A percentile compares a stretch with the other conserved stretches of the same genome.
phyloP scores from a whole-genome alignment of 2,329 filamentous ascomycete species.

The Aureobasidium sp. region DNA sequence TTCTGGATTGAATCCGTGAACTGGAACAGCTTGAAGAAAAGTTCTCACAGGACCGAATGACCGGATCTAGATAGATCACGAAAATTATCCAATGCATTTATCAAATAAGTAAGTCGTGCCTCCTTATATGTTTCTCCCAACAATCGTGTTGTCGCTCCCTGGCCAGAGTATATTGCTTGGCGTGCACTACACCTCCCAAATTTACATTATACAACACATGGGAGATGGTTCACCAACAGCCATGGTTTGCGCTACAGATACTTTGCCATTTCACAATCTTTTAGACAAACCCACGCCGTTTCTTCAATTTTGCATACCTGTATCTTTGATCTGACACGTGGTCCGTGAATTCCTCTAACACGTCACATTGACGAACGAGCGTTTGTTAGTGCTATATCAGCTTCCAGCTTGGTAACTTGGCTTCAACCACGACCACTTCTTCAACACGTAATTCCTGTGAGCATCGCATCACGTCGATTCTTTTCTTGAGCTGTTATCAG shows the following conservation, averaged over 20 bases:
- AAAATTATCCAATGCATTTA: not conserved
- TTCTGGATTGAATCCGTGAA: not conserved
- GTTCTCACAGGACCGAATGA: no score
- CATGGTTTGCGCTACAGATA: not conserved
- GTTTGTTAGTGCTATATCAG: slow-evolving; percentile 1
- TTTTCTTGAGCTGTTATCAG: no score
- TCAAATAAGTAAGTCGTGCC: not conserved
- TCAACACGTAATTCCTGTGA: no score
- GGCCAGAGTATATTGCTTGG: not conserved
- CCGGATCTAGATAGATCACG: slow-evolving; percentile 4
- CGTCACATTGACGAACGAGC: slow-evolving; percentile 5
- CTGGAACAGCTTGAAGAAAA: not conserved
- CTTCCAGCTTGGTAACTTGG: not conserved
- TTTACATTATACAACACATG: not conserved
- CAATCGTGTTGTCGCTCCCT: not conserved
- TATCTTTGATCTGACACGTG: not conserved
- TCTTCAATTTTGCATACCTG: not conserved
- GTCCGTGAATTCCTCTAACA: not conserved
- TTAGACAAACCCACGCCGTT: not conserved
- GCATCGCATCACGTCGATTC: no score
- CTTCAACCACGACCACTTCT: not conserved
- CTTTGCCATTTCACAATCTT: not conserved
- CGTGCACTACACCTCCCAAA: not conserved
- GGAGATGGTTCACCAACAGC: not conserved
- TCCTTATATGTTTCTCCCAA: not conserved